A percentile compares a stretch with the other conserved stretches of the same genome.
Conservation (phyloP, 441 rosid genomes). For the Pelargonium fulgidum region DNA sequence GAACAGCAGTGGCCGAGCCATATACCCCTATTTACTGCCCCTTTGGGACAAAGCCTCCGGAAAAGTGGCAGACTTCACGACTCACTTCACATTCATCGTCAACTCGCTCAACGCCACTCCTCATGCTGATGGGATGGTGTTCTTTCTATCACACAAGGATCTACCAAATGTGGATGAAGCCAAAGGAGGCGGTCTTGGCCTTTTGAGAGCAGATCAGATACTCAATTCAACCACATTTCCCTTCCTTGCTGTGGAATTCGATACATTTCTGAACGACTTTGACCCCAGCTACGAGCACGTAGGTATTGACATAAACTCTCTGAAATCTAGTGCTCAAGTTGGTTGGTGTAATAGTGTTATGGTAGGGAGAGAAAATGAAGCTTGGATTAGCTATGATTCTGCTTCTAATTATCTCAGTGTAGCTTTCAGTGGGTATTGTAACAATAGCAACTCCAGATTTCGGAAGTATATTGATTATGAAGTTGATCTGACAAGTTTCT, state of each 20-base stretch:
- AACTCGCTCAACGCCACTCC: neutral
- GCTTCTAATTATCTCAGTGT: conserved; percentile 19
- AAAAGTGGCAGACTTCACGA: conserved; percentile 24
- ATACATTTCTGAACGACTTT: conserved; percentile 11
- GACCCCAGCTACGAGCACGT: conserved; percentile 25
- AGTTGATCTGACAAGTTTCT: conserved; percentile 1
- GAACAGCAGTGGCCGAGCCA: conserved; percentile 1
- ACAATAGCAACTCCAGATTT: conserved; percentile 2
- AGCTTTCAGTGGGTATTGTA: neutral
- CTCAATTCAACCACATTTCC: neutral
- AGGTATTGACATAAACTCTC: conserved; percentile 30
- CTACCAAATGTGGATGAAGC: neutral
- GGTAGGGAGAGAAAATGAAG: conserved; percentile 17
- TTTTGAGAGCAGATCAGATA: conserved; percentile 8
- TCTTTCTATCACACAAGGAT: conserved; percentile 27
- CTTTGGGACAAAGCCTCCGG: conserved; percentile 28
- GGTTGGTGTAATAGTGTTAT: conserved; percentile 18
- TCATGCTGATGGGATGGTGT: conserved; percentile 27
- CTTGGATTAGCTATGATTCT: conserved; percentile 28
- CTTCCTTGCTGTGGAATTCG: conserved; percentile 38
- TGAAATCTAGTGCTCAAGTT: conserved; percentile 10
- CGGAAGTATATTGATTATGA: neutral
- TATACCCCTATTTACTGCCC: conserved; percentile 11
- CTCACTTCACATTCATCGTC: conserved; percentile 29
- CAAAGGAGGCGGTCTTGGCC: conserved; percentile 24